Evolutionary conservation across 768 basidiomycete species (phyloP).

Genomic region (Pleurotus tuoliensis): DNA sequence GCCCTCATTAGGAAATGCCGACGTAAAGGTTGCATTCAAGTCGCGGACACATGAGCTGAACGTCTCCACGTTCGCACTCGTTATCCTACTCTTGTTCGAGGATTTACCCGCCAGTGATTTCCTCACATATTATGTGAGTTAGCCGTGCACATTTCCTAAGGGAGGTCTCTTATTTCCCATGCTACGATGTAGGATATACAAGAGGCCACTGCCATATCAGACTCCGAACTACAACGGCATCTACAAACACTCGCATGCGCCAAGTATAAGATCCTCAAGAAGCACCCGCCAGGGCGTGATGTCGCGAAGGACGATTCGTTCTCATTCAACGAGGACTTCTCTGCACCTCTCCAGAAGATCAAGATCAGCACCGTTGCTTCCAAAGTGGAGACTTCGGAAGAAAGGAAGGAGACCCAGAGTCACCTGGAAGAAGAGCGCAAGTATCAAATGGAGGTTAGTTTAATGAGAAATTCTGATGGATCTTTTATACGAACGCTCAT

Average conservation of each 20-base stretch:
- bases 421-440: slow-evolving; percentile 89
- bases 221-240: slow-evolving; percentile 81
- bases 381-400: slow-evolving; percentile 81
- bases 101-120: slow-evolving; percentile 60
- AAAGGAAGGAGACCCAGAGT: slow-evolving; percentile 86
- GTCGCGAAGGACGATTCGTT: slow-evolving; percentile 75
- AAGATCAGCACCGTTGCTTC: slow-evolving; percentile 90
- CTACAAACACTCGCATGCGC: slow-evolving; percentile 95
- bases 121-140: slow-evolving; percentile 70
- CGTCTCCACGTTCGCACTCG: slow-evolving; percentile 83
- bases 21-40: slow-evolving; percentile 83
- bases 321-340: slow-evolving; percentile 83
- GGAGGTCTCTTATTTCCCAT: background rate
- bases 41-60: slow-evolving; percentile 82
- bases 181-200: slow-evolving; percentile 69
- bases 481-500: background rate
- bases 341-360: slow-evolving; percentile 80
- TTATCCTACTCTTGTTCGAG: slow-evolving; percentile 88
- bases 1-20: slow-evolving; percentile 83
- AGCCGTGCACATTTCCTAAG: background rate
- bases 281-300: slow-evolving; percentile 86
- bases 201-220: slow-evolving; percentile 66
- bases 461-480: background rate
- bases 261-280: slow-evolving; percentile 89
- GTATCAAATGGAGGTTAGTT: slow-evolving; percentile 81